Evolutionary conservation across 2,329 filamentous ascomycete species (phyloP), one percentile per base, ranked within the genome.

Genomic region (Colletotrichum destructivum): DNA sequence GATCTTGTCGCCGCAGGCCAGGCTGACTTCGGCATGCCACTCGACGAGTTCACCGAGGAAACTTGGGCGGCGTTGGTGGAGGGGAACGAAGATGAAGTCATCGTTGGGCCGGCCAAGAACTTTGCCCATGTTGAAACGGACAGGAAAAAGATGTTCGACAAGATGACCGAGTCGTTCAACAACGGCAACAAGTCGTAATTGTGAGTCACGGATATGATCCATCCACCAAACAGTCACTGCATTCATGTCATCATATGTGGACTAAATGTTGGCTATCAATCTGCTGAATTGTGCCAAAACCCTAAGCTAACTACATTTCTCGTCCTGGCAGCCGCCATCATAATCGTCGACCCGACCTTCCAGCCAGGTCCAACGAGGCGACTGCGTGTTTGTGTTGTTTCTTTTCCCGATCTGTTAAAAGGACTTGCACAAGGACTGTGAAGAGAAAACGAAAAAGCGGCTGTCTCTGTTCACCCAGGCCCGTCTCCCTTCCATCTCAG

Each of bases 41-140:
- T 84, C 46, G 78, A 31, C 1, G 77, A 82, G 35, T 89, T 86
- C 74, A 81, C 79, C 2, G 81, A 87, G 0, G 82, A 84, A 73
- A 83, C 84, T 7, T 89, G 84, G 80, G 74, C 76, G 3, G 84
- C 80, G 3, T 75, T 89, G 55, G 73, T 76, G 12, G 73, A 75
- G 3, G 84, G 84, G 3, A 80, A 84, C 16, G 81, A 85, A 57
- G 81, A 87, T 1, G 73, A 74, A 57, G 72, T 74, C 26, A 44
- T 72, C 7, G 73, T 74, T 7, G 73, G 73, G 40, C 71, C 71
- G 12, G 68, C 64, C 13, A 74, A 64, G 46, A 52, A 57, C 26
- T 61, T 71, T 46, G 67, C 60, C 0, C 60, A 62, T 21, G 55
- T 74, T 7, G 74, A 75, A 51, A 56, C 42, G 49, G 67, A 71